Conservation (phyloP, 1,139 yeast genomes). For the Hansenula anomala region DNA sequence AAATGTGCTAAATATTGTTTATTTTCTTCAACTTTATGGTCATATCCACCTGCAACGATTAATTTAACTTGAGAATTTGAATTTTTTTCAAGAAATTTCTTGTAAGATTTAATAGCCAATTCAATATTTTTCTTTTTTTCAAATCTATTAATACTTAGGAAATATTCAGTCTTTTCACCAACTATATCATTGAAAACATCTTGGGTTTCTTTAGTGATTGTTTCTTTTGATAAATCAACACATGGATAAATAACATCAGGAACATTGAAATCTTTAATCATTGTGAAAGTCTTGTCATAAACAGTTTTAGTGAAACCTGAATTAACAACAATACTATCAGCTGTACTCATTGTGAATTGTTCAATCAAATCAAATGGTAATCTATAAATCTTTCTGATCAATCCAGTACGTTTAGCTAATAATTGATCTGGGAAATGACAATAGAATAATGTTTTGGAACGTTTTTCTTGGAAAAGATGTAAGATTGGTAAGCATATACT, state of each 20-base stretch:
- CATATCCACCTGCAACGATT: constrained; percentile 91
- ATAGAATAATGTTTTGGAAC: constrained; percentile 60
- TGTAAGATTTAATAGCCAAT: constrained; percentile 68
- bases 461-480: constrained; percentile 38
- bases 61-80: constrained; percentile 34
- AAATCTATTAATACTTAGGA: constrained; percentile 81
- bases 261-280: constrained; percentile 25
- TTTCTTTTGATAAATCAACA: constrained; percentile 42
- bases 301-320: constrained; percentile 75
- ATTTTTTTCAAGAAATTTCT: constrained; percentile 27
- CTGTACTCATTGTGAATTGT: constrained; percentile 68
- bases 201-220: constrained; percentile 17
- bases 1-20: constrained; percentile 65
- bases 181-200: constrained; percentile 17
- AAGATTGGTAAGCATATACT: constrained; percentile 81
- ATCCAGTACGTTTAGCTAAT: constrained; percentile 54
- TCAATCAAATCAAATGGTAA: constrained; percentile 79
- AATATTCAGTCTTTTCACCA: constrained; percentile 30
- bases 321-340: constrained; percentile 83
- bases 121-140: constrained; percentile 82
- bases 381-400: constrained; percentile 63
- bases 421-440: constrained; percentile 96
- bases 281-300: constrained; percentile 58
- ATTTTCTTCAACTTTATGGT: constrained; percentile 69
- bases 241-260: constrained; percentile 90